Evolutionary conservation across 2,329 filamentous ascomycete genomes (phyloP).

Genomic region (Aspergillus fischeri): DNA sequence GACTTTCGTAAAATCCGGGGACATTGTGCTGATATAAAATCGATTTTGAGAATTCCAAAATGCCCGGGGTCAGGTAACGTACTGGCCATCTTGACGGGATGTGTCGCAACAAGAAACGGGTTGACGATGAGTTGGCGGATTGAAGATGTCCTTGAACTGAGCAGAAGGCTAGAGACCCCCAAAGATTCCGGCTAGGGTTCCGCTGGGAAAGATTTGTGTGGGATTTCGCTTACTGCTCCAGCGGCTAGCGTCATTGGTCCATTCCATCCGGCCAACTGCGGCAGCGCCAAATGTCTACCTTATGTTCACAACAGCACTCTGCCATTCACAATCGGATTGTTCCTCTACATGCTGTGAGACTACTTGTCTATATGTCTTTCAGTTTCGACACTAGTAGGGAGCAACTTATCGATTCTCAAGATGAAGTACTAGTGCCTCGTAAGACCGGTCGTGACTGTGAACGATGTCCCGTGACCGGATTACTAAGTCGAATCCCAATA

Average conservation of each 20-base stretch:
- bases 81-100: slow-evolving; percentile 46
- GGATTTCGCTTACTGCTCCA: slow-evolving; percentile 38
- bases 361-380: not conserved
- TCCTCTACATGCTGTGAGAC: not conserved
- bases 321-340: not conserved
- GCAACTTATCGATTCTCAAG: not conserved
- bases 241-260: slow-evolving; percentile 14
- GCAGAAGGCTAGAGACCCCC: slow-evolving; percentile 24
- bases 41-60: not conserved
- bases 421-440: not conserved
- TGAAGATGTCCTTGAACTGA: slow-evolving; percentile 34
- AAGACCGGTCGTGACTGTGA: not conserved
- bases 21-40: not conserved
- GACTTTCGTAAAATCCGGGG: slow-evolving; percentile 2
- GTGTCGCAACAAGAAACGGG: slow-evolving; percentile 35
- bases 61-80: slow-evolving; percentile 23
- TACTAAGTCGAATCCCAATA: not conserved
- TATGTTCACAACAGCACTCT: not conserved
- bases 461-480: not conserved
- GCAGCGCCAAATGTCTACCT: not conserved
- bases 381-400: not conserved
- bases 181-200: slow-evolving; percentile 33
- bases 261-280: not conserved
- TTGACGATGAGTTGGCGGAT: slow-evolving; percentile 34
- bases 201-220: slow-evolving; percentile 30